Evolutionary conservation across 1,284 basidiomycete species (phyloP), one percentile per base, ranked within the genome.

Genomic region (Ustilago loliicola): DNA sequence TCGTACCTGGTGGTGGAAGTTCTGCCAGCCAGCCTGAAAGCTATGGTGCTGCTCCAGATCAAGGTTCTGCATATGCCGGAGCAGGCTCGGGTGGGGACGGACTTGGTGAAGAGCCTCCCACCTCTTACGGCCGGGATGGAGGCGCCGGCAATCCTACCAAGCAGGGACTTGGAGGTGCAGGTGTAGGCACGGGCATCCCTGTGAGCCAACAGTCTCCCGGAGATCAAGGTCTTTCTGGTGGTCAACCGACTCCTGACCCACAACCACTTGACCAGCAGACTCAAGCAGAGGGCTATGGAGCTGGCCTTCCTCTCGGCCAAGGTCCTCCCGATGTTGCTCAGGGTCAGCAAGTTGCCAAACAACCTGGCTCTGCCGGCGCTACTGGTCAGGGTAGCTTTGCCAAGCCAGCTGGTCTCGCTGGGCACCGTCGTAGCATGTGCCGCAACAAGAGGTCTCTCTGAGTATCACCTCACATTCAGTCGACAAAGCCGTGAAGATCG

Each of bases 371-470:
- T 10, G 52, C 10, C 30, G 30, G 32, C 21, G 52, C 7, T 13
- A 30, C 52, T 21, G 32, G 17, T 13, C 27, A 53, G 11, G n/a
- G 32, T 21, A 45, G 11, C 27, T n/a, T 42, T 42, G 15, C n/a
- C 1, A 29, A 9, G 30, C 61, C 32, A 4, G 32, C 32, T 32
- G 32, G 21, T 29, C 54, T 51, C 29, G 30, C 54, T 25, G 54
- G 61, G 7, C 61, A 65, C 30, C 55, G 55, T 30, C 62, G 55
- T 27, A 21, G 50, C 10, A 27, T 32, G 19, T 65, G 62, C 23
- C 53, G 10, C 53, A 36, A 55, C 53, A 55, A 55, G 53, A 36
- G 34, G 34, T 19, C 34, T 55, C 53, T 34, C 8, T 55, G 13
- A 40, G 21, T 11, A 45, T 1, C 21, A 6, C 2, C 36, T 38